Conservation (phyloP, 306 rosid species). For the Albizia julibrissin region DNA sequence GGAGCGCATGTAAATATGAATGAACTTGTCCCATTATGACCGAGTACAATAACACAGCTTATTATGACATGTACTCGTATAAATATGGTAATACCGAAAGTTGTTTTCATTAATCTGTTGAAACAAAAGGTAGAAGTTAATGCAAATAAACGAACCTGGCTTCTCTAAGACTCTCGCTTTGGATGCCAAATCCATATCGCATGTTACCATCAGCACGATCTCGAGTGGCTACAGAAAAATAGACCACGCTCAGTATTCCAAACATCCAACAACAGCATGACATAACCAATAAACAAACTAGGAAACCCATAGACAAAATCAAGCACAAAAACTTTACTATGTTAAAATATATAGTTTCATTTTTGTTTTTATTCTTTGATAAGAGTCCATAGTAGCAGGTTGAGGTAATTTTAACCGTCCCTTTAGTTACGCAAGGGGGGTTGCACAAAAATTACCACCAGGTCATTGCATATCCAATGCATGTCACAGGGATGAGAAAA, state of each 20-base stretch:
- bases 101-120: constrained; percentile 10
- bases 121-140: constrained; percentile 19
- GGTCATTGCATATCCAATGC: background rate
- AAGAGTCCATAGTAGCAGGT: background rate
- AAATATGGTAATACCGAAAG: constrained; percentile 8
- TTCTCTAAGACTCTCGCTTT: constrained; percentile 82
- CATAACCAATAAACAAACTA: background rate
- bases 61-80: background rate
- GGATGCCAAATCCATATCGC: constrained; percentile 85
- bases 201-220: constrained; percentile 56
- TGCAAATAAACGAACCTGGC: constrained; percentile 75
- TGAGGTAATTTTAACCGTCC: background rate
- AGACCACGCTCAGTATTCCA: constrained; percentile 20
- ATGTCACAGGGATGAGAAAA: constrained; percentile 7
- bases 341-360: background rate
- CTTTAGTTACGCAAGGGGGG: background rate
- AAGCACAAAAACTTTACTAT: background rate
- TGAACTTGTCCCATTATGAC: background rate
- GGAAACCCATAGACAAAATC: background rate
- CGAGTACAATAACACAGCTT: background rate
- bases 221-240: constrained; percentile 62
- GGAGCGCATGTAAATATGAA: background rate
- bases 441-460: background rate
- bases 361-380: background rate
- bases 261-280: constrained; percentile 19